Percentiles rank a stretch among this genome's conserved stretches.
Conservation (phyloP, 768 basidiomycete species). For the Epithele typhae region DNA sequence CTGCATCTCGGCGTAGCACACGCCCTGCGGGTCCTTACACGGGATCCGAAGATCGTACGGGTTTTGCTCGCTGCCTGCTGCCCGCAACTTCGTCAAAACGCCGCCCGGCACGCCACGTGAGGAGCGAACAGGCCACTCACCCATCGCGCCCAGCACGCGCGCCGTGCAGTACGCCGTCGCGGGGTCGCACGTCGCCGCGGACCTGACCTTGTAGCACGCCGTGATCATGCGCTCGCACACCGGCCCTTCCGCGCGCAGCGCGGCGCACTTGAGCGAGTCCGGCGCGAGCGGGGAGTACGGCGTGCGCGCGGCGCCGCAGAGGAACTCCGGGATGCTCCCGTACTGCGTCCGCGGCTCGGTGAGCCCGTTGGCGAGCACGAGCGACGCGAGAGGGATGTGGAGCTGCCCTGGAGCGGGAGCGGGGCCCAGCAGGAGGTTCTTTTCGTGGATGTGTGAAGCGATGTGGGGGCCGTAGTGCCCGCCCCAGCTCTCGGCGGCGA, state of each 20-base stretch:
- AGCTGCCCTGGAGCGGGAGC: constrained; percentile 20
- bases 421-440: constrained; percentile 13
- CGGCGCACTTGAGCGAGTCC: constrained; percentile 58
- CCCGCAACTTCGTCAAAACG: no score
- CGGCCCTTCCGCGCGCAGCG: constrained; percentile 60
- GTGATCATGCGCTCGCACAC: constrained; percentile 73
- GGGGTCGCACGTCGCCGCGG: constrained; percentile 63
- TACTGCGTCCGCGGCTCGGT: constrained; percentile 34
- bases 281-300: constrained; percentile 29
- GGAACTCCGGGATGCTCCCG: constrained; percentile 23
- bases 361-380: constrained; percentile 46
- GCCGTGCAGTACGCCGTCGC: constrained; percentile 72
- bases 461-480: constrained; percentile 22
- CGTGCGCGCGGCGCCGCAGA: constrained; percentile 19
- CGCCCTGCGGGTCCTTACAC: constrained; percentile 38
- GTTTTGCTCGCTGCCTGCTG: constrained; percentile 52
- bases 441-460: constrained; percentile 11
- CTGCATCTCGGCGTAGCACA: constrained; percentile 38
- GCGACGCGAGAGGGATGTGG: constrained; percentile 37
- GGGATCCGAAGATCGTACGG: constrained; percentile 46
- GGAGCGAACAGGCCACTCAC: no score
- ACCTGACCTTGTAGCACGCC: constrained; percentile 60
- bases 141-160: constrained; percentile 55
- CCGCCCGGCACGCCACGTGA: no score
- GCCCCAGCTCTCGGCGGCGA: constrained; percentile 29